Conservation (phyloP, 2,329 filamentous ascomycete species). For the Cercospora canescens region DNA sequence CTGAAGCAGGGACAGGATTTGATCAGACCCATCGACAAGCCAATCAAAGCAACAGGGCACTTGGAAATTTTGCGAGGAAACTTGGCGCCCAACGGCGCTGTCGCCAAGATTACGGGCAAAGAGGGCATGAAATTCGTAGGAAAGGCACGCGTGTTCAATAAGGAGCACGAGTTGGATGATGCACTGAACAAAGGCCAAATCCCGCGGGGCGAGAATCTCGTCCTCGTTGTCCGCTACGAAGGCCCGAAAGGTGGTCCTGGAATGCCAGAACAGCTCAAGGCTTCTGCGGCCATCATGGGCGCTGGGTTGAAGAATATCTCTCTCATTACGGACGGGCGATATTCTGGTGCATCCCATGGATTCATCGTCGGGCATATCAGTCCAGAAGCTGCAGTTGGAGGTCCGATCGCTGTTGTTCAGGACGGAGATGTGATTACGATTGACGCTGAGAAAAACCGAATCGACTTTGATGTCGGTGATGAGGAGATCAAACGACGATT, state of each 20-base stretch:
- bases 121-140: slow-evolving; percentile 83
- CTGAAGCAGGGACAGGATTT: slow-evolving; percentile 76
- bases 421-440: slow-evolving; percentile 85
- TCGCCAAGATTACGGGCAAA: slow-evolving; percentile 96
- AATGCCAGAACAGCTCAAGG: slow-evolving; percentile 93
- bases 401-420: slow-evolving; percentile 78
- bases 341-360: slow-evolving; percentile 83
- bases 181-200: slow-evolving; percentile 73
- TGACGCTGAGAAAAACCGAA: slow-evolving; percentile 72
- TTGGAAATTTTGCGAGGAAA: slow-evolving; percentile 87
- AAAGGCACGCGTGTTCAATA: slow-evolving; percentile 80
- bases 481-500: slow-evolving; percentile 68
- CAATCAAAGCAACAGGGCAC: slow-evolving; percentile 84
- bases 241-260: slow-evolving; percentile 90
- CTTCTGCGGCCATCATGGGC: slow-evolving; percentile 88
- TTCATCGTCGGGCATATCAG: slow-evolving; percentile 94
- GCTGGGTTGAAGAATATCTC: slow-evolving; percentile 85
- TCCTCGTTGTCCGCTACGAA: slow-evolving; percentile 89
- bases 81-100: slow-evolving; percentile 82
- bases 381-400: slow-evolving; percentile 85
- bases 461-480: slow-evolving; percentile 70
- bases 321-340: slow-evolving; percentile 88
- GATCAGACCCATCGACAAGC: slow-evolving; percentile 76
- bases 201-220: slow-evolving; percentile 75
- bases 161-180: slow-evolving; percentile 74